Evolutionary conservation across 768 basidiomycete genomes (phyloP).

Genomic region (Chlorophyllum brunneum): DNA sequence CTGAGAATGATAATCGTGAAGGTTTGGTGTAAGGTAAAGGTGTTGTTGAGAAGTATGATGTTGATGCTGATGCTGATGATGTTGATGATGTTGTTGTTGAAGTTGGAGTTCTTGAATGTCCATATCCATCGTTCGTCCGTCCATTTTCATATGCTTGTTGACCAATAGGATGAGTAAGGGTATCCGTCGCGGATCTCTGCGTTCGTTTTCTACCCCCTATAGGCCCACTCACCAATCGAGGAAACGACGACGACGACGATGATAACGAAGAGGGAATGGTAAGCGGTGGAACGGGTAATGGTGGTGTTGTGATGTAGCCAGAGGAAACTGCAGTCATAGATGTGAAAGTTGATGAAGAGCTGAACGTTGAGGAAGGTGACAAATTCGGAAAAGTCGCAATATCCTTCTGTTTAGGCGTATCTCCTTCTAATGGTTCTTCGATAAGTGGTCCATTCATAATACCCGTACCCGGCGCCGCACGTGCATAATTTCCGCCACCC

Average conservation of each 20-base stretch:
- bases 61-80: background rate
- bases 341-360: background rate
- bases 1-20: background rate
- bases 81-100: background rate
- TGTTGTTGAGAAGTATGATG: background rate
- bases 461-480: too few relatives aligned
- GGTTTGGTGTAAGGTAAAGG: background rate
- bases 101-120: background rate
- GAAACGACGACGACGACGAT: background rate
- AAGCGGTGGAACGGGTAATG: background rate
- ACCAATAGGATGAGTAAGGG: background rate
- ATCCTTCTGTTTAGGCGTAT: background rate
- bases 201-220: background rate
- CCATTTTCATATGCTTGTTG: background rate
- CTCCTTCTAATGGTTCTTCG: background rate
- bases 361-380: background rate
- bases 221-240: background rate
- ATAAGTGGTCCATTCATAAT: background rate
- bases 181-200: background rate
- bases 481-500: background rate
- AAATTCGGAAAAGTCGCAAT: background rate
- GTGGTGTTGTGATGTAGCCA: conserved; percentile 7
- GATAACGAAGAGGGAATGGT: background rate
- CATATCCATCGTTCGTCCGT: background rate
- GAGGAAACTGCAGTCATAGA: background rate